These are phyloP conservation scores for Xylariaceae sp. DNA, from an alignment of 2,329 filamentous ascomycete species.

Conservation along the genomic window DNA sequence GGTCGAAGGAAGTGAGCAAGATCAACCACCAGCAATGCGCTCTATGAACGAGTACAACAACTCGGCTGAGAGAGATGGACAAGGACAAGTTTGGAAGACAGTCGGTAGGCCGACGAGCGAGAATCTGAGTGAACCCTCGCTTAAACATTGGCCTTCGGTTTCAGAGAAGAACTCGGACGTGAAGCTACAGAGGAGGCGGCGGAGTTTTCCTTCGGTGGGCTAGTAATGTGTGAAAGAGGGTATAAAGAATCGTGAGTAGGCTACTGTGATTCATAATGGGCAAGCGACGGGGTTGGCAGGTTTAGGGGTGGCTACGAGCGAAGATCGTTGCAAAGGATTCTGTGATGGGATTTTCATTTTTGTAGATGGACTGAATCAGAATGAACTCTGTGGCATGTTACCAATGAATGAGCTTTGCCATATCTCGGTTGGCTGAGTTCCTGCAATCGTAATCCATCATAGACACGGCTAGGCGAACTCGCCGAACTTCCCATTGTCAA, in stretches of 20 bases:
- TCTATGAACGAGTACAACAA: neutral
- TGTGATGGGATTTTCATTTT: conserved; percentile 16
- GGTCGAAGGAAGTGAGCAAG: neutral
- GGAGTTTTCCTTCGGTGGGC: conserved; percentile 26
- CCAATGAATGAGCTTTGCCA: conserved; percentile 6
- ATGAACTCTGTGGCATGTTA: conserved; percentile 11
- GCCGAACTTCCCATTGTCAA: conserved; percentile 87
- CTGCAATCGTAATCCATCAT: conserved; percentile 5
- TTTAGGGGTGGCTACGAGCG: conserved; percentile 1
- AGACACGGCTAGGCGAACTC: conserved; percentile 66
- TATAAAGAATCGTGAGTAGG: conserved; percentile 3
- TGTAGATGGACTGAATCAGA: conserved; percentile 7
- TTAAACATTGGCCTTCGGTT: neutral
- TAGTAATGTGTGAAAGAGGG: conserved; percentile 6
- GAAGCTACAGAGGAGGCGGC: conserved; percentile 7
- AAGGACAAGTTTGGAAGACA: neutral
- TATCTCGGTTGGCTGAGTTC: conserved; percentile 9
- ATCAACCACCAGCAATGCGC: neutral
- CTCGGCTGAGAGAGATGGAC: neutral
- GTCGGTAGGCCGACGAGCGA: neutral
- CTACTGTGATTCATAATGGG: conserved; percentile 8
- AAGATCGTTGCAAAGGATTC: conserved; percentile 3
- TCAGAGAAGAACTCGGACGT: neutral
- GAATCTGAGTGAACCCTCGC: neutral
- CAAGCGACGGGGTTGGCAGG: neutral